Percentiles rank a stretch among this genome's conserved stretches.
These are phyloP conservation scores for Tricholoma terreum DNA, from an alignment of 768 basidiomycete species.

Conservation along the genomic window DNA sequence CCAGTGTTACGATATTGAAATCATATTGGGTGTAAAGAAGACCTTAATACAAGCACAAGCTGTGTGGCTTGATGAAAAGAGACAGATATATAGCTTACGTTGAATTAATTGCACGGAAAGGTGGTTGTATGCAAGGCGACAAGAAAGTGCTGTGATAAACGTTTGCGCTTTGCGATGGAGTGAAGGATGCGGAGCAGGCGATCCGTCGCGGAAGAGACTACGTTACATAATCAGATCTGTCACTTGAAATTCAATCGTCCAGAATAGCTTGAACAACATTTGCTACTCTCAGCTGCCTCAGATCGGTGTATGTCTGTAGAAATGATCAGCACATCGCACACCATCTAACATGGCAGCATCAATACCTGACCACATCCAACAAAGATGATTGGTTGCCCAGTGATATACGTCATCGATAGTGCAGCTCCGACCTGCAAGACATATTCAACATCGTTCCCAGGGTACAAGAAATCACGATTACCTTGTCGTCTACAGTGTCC, in stretches of 20 bases:
- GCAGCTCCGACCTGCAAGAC: slow-evolving; percentile 86
- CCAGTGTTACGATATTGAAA: background rate
- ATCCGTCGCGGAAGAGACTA: background rate
- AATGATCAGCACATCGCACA: background rate
- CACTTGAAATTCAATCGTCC: slow-evolving; percentile 48
- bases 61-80: no score
- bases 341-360: slow-evolving; percentile 18
- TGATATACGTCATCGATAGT: slow-evolving; percentile 98
- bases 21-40: no score
- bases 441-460: background rate
- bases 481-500: slow-evolving; percentile 98
- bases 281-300: slow-evolving; percentile 83
- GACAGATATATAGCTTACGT: no score
- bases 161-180: no score
- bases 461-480: slow-evolving; percentile 21
- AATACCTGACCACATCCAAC: slow-evolving; percentile 94
- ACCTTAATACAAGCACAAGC: no score
- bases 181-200: no score
- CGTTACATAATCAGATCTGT: background rate
- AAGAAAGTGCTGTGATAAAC: no score
- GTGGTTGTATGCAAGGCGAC: no score
- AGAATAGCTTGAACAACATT: slow-evolving; percentile 95
- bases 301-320: slow-evolving; percentile 89
- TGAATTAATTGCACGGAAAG: no score
- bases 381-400: slow-evolving; percentile 97